Percentiles rank a stretch among this genome's conserved stretches.
Conservation (phyloP, 2,329 filamentous ascomycete genomes). For the Sporothrix pallida region DNA sequence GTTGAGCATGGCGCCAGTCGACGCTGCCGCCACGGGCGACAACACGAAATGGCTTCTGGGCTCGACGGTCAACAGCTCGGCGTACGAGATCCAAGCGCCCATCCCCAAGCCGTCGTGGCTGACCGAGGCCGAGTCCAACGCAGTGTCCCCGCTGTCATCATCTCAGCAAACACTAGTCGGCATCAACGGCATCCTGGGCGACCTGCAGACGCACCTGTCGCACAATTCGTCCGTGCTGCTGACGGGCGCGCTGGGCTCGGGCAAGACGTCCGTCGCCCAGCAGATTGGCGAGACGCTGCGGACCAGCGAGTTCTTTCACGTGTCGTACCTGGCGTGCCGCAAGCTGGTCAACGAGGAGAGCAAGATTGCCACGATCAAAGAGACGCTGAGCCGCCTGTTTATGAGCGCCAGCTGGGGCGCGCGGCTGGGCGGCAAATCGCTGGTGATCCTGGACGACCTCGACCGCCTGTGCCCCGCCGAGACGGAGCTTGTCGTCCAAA, state of each 20-base stretch:
- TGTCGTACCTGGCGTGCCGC: slow-evolving; percentile 83
- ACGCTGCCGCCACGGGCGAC: slow-evolving; percentile 42
- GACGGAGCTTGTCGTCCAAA: slow-evolving; percentile 90
- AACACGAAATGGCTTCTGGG: slow-evolving; percentile 74
- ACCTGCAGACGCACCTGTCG: slow-evolving; percentile 75
- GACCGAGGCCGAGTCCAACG: slow-evolving; percentile 41
- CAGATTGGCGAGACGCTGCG: slow-evolving; percentile 76
- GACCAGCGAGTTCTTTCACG: slow-evolving; percentile 76
- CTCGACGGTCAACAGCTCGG: slow-evolving; percentile 69
- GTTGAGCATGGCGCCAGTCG: slow-evolving; percentile 60
- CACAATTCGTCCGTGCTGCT: slow-evolving; percentile 89
- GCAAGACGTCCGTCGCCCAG: slow-evolving; percentile 83
- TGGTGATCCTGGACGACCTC: slow-evolving; percentile 90
- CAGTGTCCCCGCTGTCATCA: slow-evolving; percentile 60
- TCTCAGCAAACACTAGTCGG: slow-evolving; percentile 69
- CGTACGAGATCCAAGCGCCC: slow-evolving; percentile 76
- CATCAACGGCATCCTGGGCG: slow-evolving; percentile 76
- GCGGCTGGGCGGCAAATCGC: slow-evolving; percentile 77
- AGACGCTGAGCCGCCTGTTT: slow-evolving; percentile 82
- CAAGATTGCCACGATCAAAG: slow-evolving; percentile 86
- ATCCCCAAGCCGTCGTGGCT: slow-evolving; percentile 69
- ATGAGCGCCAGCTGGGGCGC: slow-evolving; percentile 91
- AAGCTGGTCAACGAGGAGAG: slow-evolving; percentile 91
- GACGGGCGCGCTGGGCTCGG: slow-evolving; percentile 86
- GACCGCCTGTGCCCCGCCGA: slow-evolving; percentile 93